These are phyloP conservation scores for Aeschynomene evenia DNA, from an alignment of 306 rosid genomes.

Conservation along the genomic window DNA sequence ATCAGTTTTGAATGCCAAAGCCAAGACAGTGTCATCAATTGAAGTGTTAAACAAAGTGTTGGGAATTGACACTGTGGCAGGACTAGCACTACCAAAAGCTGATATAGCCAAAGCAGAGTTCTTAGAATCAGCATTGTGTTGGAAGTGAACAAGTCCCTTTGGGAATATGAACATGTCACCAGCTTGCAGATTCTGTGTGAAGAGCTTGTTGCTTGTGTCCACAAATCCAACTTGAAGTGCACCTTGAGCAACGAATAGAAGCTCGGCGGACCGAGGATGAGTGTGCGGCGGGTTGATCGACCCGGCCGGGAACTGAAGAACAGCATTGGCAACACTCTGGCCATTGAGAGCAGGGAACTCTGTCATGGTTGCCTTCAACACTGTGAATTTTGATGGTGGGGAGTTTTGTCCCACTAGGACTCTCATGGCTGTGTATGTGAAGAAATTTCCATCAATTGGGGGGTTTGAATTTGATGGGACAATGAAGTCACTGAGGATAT, in stretches of 20 bases:
- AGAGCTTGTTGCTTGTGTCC: slow-evolving; percentile 53
- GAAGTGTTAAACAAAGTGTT: slow-evolving; percentile 36
- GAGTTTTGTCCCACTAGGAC: neutral
- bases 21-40: slow-evolving; percentile 52
- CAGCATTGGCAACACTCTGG: slow-evolving; percentile 61
- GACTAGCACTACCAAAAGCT: slow-evolving; percentile 55
- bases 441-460: slow-evolving; percentile 34
- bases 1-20: slow-evolving; percentile 58
- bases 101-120: slow-evolving; percentile 37
- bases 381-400: slow-evolving; percentile 31
- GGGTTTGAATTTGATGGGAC: slow-evolving; percentile 11
- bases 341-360: slow-evolving; percentile 57
- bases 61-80: slow-evolving; percentile 48
- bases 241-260: slow-evolving; percentile 38
- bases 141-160: slow-evolving; percentile 57
- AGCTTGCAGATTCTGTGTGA: slow-evolving; percentile 35
- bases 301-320: slow-evolving; percentile 38
- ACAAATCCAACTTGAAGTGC: slow-evolving; percentile 51
- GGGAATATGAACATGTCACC: slow-evolving; percentile 57
- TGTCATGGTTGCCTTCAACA: slow-evolving; percentile 30
- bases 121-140: slow-evolving; percentile 31
- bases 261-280: slow-evolving; percentile 57
- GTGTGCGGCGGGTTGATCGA: slow-evolving; percentile 54
- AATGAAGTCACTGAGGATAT: slow-evolving; percentile 49
- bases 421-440: slow-evolving; percentile 49